Base-by-base conservation (phyloP, 140 eudicot genomes). In the Flaveria floridana region DNA sequence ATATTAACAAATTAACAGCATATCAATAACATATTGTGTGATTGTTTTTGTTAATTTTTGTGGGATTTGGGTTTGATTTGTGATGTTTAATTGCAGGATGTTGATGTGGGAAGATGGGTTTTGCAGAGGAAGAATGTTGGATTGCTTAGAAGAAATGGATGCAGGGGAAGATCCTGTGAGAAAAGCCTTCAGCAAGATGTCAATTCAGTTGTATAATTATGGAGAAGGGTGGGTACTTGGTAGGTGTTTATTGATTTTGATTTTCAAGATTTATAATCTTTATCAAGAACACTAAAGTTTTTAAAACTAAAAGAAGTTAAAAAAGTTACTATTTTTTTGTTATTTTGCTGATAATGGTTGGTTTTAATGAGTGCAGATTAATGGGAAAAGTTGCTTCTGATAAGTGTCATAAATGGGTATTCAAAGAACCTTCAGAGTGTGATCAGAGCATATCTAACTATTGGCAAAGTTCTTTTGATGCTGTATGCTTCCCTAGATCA, bases 201-300 rank as follows among this genome's bases (percentile, higher is more conserved):
- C 97, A 10, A 92, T 92, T 83, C 97, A 92, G 87, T 70, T 92
- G 73, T 92, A 92, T 87, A 92, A 92, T 82, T 92, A 92, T 80
- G 97, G 97, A 92, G 97, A 92, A 92, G 97, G 97, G 97, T 92
- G 96, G 97, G 97, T 89, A 87, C 85, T 91, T 75, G 96, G 97
- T 91, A 91, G 94, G 97, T 92, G 84, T 74, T 75, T 80, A 52
- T 34, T 34, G 41, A 34, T 82, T 82, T 72, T 50, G 41, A 30
- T 30, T 72, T 48, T 69, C 3, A 59, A 74, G 75, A 55, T 57
- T 75, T 71, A 13, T 30, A 75, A 47, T 28, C 48, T 65, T n/a
- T 25, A 65, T 55, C 19, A 71, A 66, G 16, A 64, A 64, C 42
- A 78, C 34, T 11, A 80, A 7, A 47, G 28, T 34, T 55, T n/a